Base-by-base conservation (phyloP, 2,329 filamentous ascomycete genomes). In the Magnaporthiopsis poae region DNA sequence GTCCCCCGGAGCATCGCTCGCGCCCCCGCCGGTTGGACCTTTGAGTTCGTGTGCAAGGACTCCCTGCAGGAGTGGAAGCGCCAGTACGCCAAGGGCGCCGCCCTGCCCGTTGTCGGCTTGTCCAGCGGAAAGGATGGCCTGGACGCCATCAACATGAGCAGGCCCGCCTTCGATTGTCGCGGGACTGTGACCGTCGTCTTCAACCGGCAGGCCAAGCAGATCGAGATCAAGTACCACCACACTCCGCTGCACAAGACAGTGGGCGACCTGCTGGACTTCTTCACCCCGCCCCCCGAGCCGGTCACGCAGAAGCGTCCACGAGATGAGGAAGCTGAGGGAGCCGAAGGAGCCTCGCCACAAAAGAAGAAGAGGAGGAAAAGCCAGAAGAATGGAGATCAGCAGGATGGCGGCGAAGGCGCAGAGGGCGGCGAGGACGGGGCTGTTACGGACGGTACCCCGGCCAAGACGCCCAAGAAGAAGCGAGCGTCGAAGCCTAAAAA, bases 161-260 rank as follows among this genome's bases (percentile, higher is more conserved):
- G 85, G 18, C 85, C 85, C 65, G 84, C 84, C 0, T 87, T 86
- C 69, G 84, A 87, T 70, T 87, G 85, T 68, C 79, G 82, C 56
- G 85, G 85, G 25, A 76, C 77, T 0, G 72, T 86, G 25, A 77
- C 74, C 2, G 77, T 87, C 61, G 72, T 77, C 0, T 86, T 87
- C 69, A 78, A 79, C 8, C 80, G 79, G 66, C 77, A 76, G 31
- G 78, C 75, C 36, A 80, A 80, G 39, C 74, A 77, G 11, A 80
- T 87, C 59, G 77, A 79, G 13, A 76, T 86, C 66, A 82, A 82
- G 67, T 86, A 86, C 70, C 79, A 82, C 39, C 85, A 87, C 70
- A 84, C 81, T 0, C 81, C 80, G 3, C 71, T 86, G n/a, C 85
- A 87, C 72, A 81, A 78, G 71, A 84, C 83, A 0, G 83, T 87